Evolutionary conservation across 805 yeast genomes (phyloP).

Genomic region (Wickerhamiella kurtzmanii): DNA sequence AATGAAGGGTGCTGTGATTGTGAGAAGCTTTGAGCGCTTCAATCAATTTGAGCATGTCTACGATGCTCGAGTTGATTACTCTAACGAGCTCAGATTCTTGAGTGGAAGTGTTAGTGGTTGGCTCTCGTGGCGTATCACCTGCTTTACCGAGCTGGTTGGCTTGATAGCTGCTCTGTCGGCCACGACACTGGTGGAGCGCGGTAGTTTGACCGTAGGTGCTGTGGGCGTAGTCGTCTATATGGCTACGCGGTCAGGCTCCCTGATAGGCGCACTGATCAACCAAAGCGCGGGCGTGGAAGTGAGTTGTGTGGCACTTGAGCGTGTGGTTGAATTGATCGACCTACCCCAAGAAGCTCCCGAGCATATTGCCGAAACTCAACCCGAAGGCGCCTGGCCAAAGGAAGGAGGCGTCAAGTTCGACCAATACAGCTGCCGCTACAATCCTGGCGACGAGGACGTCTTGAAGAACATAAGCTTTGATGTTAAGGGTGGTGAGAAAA

Average conservation of each 20-base stretch:
- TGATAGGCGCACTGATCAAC: constrained; percentile 28
- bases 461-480: constrained; percentile 65
- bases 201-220: constrained; percentile 62
- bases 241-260: constrained; percentile 69
- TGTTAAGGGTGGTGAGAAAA: constrained; percentile 58
- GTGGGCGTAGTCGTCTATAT: constrained; percentile 81
- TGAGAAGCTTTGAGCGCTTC: constrained; percentile 54
- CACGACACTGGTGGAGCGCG: constrained; percentile 44
- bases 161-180: constrained; percentile 65
- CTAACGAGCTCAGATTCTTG: constrained; percentile 41
- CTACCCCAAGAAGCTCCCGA: constrained; percentile 72
- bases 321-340: constrained; percentile 38
- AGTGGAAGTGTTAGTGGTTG: constrained; percentile 75
- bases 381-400: constrained; percentile 49
- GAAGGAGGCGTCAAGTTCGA: constrained; percentile 54
- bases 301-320: constrained; percentile 78
- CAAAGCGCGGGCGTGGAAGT: constrained; percentile 41
- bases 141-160: constrained; percentile 68
- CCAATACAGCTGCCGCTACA: constrained; percentile 66
- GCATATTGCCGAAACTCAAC: constrained; percentile 48
- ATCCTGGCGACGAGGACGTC: constrained; percentile 71
- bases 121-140: constrained; percentile 78
- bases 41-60: constrained; percentile 38
- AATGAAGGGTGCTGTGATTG: constrained; percentile 57
- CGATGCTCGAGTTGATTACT: constrained; percentile 10